Evolutionary conservation across 345 rosid species (phyloP).

Genomic region (Salix viminalis): DNA sequence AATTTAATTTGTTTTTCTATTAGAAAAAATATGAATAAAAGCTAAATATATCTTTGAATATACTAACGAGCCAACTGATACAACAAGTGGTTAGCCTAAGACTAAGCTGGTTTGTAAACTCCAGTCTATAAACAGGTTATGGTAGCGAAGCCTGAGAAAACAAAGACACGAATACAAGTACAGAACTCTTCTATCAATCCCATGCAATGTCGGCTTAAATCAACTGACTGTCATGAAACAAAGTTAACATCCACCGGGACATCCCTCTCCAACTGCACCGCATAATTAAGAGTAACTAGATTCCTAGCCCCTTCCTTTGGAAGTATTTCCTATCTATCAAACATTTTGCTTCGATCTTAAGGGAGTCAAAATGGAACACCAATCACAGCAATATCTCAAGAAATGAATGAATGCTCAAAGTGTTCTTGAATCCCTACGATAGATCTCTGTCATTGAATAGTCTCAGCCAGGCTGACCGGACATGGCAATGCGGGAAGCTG

Average conservation of each 20-base stretch:
- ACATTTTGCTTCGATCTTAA: conserved; percentile 2
- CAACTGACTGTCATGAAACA: background rate
- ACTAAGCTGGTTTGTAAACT: conserved; percentile 1
- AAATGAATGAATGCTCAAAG: conserved; percentile 9
- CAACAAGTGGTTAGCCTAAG: conserved; percentile 13
- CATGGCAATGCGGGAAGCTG: conserved; percentile 27
- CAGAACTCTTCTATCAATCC: background rate
- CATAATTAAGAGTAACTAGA: background rate
- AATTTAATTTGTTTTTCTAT: too few relatives aligned
- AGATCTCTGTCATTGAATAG: conserved; percentile 4
- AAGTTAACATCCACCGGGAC: background rate
- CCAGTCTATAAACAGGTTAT: conserved; percentile 4
- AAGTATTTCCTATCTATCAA: conserved; percentile 8
- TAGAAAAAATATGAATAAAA: too few relatives aligned
- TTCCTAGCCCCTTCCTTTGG: background rate
- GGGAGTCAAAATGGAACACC: conserved; percentile 4
- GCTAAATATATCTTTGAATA: too few relatives aligned
- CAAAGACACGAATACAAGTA: background rate
- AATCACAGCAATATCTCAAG: conserved; percentile 13
- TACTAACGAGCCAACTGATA: too few relatives aligned
- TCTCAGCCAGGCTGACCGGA: conserved; percentile 14
- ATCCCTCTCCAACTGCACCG: background rate
- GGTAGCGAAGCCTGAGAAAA: conserved; percentile 9
- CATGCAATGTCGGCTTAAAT: background rate
- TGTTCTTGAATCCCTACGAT: background rate